Base-by-base conservation (phyloP, 768 basidiomycete species). In the Agaricus blazei region DNA sequence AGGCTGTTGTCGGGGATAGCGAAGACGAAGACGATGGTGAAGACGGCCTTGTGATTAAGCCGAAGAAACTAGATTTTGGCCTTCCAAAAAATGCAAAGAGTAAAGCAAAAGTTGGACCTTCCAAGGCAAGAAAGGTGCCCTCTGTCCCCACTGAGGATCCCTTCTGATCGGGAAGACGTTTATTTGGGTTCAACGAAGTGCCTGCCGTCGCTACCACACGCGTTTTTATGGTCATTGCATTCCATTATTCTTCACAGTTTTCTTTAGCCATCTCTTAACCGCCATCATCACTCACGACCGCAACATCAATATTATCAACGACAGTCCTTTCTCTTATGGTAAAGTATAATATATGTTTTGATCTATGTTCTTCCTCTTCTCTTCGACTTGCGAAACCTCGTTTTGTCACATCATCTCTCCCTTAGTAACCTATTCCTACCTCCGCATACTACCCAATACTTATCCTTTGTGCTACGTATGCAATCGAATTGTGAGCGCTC, bases 11-110 rank as follows among this genome's bases (percentile, higher is more conserved):
- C 40, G 50, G 38, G 24, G 54, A 49, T 9, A 24, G 26, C 48
- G 57, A 59, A 12, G 37, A 51, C 23, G 58, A 52, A 26, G 36
- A 14, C n/a, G 45, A 51, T 26, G 14, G 44, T 37, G 55, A 53
- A 23, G 48, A 59, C 14, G 38, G 54, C 42, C 40, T 52, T 8
- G 9, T 34, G 41, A 48, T 52, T 50, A 49, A 26, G 24, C 54
- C 54, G 9, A 56, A 48, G 48, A 61, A 56, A 46, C 36, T 61
- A 38, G 56, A 58, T 23, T 58, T 56, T 29, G 60, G 58, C 36
- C 19, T 48, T 15, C 55, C 55, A 7, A 61, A 59, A 38, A 56
- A 52, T 4, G 31, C 27, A 8, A 36, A 47, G 14, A 43, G 38
- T 3, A 48, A 41, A 14, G 26, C 43, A 3, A 54, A 29, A n/a